Percentiles rank a stretch among this genome's conserved stretches.
Conservation (phyloP, 2,329 filamentous ascomycete species). For the Cercospora berteroae region DNA sequence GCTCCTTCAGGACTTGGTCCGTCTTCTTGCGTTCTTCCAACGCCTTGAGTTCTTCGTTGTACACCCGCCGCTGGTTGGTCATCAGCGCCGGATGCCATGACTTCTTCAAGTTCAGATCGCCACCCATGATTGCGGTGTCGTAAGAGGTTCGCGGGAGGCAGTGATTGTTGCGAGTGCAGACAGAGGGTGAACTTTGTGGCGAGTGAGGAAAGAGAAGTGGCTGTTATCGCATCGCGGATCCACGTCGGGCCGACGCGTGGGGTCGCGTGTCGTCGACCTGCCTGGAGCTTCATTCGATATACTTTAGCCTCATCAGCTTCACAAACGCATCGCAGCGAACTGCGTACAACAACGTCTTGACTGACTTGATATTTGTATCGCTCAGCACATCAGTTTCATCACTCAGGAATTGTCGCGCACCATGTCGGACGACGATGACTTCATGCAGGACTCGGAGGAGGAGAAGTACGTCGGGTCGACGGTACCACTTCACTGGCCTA, state of each 20-base stretch:
- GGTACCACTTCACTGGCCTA: conserved; percentile 13
- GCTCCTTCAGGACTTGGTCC: conserved; percentile 85
- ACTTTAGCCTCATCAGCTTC: not conserved
- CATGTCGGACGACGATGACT: conserved; percentile 85
- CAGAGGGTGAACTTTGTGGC: not conserved
- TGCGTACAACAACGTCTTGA: not conserved
- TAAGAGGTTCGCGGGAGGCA: not conserved
- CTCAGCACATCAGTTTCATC: not conserved
- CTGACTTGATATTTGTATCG: not conserved
- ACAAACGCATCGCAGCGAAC: conserved; percentile 5
- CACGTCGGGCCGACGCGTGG: not conserved
- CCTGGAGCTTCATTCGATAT: not conserved
- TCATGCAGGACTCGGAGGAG: conserved; percentile 88
- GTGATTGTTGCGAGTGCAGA: not conserved
- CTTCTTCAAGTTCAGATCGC: conserved; percentile 90
- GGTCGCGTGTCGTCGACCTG: conserved; percentile 3
- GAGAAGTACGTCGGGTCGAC: conserved; percentile 62
- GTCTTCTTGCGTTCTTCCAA: conserved; percentile 93
- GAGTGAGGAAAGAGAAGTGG: not conserved
- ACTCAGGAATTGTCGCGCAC: conserved; percentile 29
- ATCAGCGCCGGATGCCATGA: conserved; percentile 89
- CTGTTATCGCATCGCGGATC: not conserved
- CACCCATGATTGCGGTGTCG: conserved; percentile 67
- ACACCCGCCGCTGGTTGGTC: conserved; percentile 87
- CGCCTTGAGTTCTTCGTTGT: conserved; percentile 87